Base-by-base conservation (phyloP, 495 filamentous ascomycete genomes). In the Patellaria atrata region DNA sequence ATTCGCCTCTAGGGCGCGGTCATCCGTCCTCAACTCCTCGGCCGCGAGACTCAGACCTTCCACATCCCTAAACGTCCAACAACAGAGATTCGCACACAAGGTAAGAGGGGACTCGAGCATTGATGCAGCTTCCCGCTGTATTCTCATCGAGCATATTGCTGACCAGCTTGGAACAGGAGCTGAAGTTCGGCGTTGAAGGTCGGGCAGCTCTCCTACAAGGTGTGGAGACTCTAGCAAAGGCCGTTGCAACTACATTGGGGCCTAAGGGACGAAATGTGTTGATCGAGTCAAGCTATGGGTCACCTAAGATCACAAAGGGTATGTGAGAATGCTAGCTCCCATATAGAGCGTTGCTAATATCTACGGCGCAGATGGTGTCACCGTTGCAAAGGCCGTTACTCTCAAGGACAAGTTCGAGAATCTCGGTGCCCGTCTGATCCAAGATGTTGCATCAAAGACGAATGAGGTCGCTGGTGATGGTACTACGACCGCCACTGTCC, bases 351-450 rank as follows among this genome's bases (percentile, higher is more conserved):
- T 22, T 10, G 12, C 13, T 44, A 12, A 20, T 16, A 28, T 21
- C 12, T 38, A 10, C 11, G 11, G 5, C 30, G 29, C 45, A 93
- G 85, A 94, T 61, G 85, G 85, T 77, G 85, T 94, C 22, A 92
- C 81, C 45, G 85, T 94, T 51, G 85, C 85, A 48, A 80, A 75
- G 64, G 86, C 86, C 37, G 82, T 97, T 50, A 74, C 73, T 43
- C 73, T 97, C 30, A 75, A 97, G 71, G 89, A 97, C 68, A 97
- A 97, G 62, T 97, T 94, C 62, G 91, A 97, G 67, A 96, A 97
- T 68, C 80, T 97, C 47, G 89, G 89, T 61, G 91, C 91, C 45
- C 79, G 81, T 51, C 73, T 97, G 38, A 72, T 97, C 47, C 86
- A 94, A 67, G 89, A 96, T 58, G 89, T 97, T 40, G 91, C 89